Base-by-base conservation (phyloP, 768 basidiomycete species). In the Mycena leptocephala region DNA sequence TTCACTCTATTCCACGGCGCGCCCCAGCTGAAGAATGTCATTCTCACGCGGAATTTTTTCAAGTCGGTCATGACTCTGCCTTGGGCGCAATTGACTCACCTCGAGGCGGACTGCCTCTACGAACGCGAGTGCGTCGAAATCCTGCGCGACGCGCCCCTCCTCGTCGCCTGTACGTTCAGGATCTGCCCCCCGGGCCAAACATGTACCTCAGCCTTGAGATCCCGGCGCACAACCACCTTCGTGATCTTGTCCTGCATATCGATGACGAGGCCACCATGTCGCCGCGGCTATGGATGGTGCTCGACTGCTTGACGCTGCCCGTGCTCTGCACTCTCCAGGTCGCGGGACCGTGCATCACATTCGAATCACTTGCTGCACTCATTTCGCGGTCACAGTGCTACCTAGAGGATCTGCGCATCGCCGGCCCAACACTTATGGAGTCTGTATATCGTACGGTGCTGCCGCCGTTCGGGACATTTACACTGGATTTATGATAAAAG, bases 121-220 rank as follows among this genome's bases (percentile, higher is more conserved):
- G 72, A 66, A 33, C 56, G 32, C n/a, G 72, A 73, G 24, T 73
- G 72, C 56, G 30, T 22, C 18, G 55, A 66, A 9, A 66, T 73
- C 16, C 64, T 73, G 5, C 14, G 55, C 4, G 24, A 58, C 2
- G 46, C 43, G 43, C 39, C 20, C 0, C 7, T 33, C 1, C 72
- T 73, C 22, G 26, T 67, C 13, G 10, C 51, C n/a, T 43, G 71
- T 28, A 65, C 39, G 5, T 11, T 65, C 37, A 24, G 11, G 18
- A 30, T 72, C 11, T 71, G 70, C 56, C 10, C 3, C 71, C 22
- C 30, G 20, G 9, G 24, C n/a, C 53, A 61, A 22, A 46, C 20
- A 11, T 59, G 3, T 11, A 7, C n/a, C 3, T 33, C 30, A 28
- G 55, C 20, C 10, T 37, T 30, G 39, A 22, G 0, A 8, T 53